Base-by-base conservation (phyloP, 805 yeast species). In the Candida pseudofarinosa region DNA sequence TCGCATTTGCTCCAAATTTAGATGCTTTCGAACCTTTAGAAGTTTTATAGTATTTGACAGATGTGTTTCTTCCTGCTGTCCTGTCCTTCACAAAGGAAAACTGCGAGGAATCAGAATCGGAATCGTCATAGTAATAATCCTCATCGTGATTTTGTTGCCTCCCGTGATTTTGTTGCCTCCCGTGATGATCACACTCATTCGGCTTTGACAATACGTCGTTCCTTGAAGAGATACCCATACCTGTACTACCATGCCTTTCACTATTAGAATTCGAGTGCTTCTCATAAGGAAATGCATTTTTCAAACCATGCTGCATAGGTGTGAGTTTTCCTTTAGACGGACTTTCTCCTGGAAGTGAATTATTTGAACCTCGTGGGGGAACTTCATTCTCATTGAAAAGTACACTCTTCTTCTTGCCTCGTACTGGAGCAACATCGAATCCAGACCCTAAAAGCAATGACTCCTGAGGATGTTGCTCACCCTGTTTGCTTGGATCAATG, bases 41-140 rank as follows among this genome's bases (percentile, higher is more conserved):
- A 4, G 65, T 60, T 43, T 70, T 70, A 43, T 70, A 70, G 45
- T 70, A 70, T 49, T 70, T 70, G 10, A 70, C 68, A 0, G 74
- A 68, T 0, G 73, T 69, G 43, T 70, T 70, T 42, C 74, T 53
- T 8, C 76, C 76, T 2, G 73, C 73, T 6, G 46, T 54, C 46
- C 59, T 56, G 47, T 69, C 76, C 37, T 59, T 56, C 7, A 66
- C 68, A 48, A 70, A 70, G 1, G 74, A 69, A 44, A 70, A 70
- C 44, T 67, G 72, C 1, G 73, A 67, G 8, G 56, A 48, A 16
- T 48, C 54, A 4, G 53, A 45, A 32, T 49, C 55, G 20, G 44
- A 42, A 19, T 34, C 48, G 37, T 34, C 50, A 4, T 35, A 19
- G 16, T 35, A 32, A n/a, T 13, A 32, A 14, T 6, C 13, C 5